Evolutionary conservation across 1,284 basidiomycete genomes (phyloP), one percentile per base, ranked within the genome.

Genomic region (Hymenochaete sp.): DNA sequence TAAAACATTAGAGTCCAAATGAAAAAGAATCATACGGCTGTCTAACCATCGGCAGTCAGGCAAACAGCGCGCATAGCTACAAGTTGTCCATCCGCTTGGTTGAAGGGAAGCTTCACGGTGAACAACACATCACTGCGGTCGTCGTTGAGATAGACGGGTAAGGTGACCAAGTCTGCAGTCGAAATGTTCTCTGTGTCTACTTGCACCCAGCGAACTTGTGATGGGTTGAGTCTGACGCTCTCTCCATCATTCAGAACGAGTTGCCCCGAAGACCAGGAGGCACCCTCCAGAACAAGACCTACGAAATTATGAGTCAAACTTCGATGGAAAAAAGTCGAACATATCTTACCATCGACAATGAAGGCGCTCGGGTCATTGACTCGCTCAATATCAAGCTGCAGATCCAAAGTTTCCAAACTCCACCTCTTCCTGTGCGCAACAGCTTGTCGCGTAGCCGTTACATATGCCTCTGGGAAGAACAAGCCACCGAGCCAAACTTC

Each of bases 401-500:
- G 64, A 45, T 77, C 71, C 53, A 96, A 62, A n/a, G 89, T 91
- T 64, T 97, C 93, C 52, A 97, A 67, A 62, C 89, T 93, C 82
- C 87, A 89, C 52, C 80, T 79, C 65, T 87, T 91, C 46, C 81
- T 74, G 61, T 96, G 92, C 1, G 93, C 93, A 6, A 93, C 84
- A 13, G 86, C 81, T 64, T 97, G 93, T 44, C 93, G 75, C 1
- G 91, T 93, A 1, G 93, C 93, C 0, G 93, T 96, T 56, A 97
- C 76, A 62, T 92, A 96, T 2, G 91, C 92, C 58, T 93, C 90
- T 1, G 93, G 93, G 73, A 90, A 93, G 75, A 97, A 96, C 43
- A 97, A 63, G 0, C 89, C 88, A 26, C 93, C 92, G 10, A 96
- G 73, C 85, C 88, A 91, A 29, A 90, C 83, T 60, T 87, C 82